Conservation (phyloP, 116 monocot genomes). For the Papilionanthe hybrid region DNA sequence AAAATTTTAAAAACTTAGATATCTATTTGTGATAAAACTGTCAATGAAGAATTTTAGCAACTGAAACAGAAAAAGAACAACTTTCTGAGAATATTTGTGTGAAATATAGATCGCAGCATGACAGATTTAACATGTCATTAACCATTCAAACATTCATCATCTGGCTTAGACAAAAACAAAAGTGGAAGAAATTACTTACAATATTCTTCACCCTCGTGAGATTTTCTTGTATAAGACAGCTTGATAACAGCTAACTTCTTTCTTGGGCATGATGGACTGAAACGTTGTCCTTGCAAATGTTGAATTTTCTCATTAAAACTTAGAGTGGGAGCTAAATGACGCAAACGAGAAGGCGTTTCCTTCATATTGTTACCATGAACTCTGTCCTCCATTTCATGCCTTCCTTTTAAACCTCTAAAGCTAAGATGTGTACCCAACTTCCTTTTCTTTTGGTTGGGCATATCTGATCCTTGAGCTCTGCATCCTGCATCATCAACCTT, state of each 20-base stretch:
- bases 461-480: slow-evolving; percentile 15
- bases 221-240: slow-evolving; percentile 74
- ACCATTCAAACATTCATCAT: background rate
- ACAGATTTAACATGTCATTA: background rate
- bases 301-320: slow-evolving; percentile 82
- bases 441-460: slow-evolving; percentile 29
- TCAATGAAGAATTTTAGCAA: background rate
- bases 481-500: slow-evolving; percentile 12
- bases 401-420: slow-evolving; percentile 31
- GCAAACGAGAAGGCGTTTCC: slow-evolving; percentile 6
- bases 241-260: slow-evolving; percentile 72
- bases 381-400: slow-evolving; percentile 19
- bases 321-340: slow-evolving; percentile 35
- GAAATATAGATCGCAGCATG: background rate
- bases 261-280: slow-evolving; percentile 29
- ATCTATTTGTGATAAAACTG: background rate
- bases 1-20: background rate
- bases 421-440: slow-evolving; percentile 29
- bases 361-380: slow-evolving; percentile 31
- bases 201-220: slow-evolving; percentile 62
- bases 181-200: slow-evolving; percentile 31
- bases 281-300: slow-evolving; percentile 16
- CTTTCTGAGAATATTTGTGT: background rate
- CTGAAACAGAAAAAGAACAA: background rate
- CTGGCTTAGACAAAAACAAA: background rate